A percentile compares a stretch with the other conserved stretches of the same genome.
phyloP scores from a whole-genome alignment of 23 red algal species.

The Pyropia haitanensis region DNA sequence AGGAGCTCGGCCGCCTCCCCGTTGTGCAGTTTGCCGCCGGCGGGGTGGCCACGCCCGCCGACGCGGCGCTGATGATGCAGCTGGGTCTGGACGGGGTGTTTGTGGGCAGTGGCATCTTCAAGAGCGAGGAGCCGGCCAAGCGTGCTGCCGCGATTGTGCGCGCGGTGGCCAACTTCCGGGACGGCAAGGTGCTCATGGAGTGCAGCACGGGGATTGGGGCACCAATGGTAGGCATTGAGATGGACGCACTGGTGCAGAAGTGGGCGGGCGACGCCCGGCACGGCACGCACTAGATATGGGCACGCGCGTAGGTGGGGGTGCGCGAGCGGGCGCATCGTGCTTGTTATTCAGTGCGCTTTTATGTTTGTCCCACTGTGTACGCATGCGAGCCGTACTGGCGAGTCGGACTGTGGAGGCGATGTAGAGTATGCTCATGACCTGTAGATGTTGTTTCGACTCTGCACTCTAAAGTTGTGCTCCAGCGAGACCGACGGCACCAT shows the following conservation, averaged over 20 bases:
- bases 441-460: too few relatives aligned
- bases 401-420: too few relatives aligned
- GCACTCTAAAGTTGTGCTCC: too few relatives aligned
- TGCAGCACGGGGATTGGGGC: slow-evolving; percentile 66
- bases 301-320: too few relatives aligned
- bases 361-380: too few relatives aligned
- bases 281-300: slow-evolving; percentile 23
- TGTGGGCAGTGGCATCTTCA: slow-evolving; percentile 97
- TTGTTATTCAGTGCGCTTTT: too few relatives aligned
- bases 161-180: slow-evolving; percentile 86
- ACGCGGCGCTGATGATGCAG: slow-evolving; percentile 99
- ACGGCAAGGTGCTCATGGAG: slow-evolving; percentile 75
- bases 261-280: slow-evolving; percentile 97
- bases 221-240: slow-evolving; percentile 99
- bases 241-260: slow-evolving; percentile 89
- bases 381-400: too few relatives aligned
- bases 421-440: too few relatives aligned
- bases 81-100: slow-evolving; percentile 98
- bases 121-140: slow-evolving; percentile 77
- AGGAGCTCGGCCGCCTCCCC: slow-evolving; percentile 85
- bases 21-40: slow-evolving; percentile 99
- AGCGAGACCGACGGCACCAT: too few relatives aligned
- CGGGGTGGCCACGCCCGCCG: slow-evolving; percentile 92
- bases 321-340: too few relatives aligned
- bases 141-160: slow-evolving; percentile 96